Percentiles rank a stretch among this genome's conserved stretches.
Evolutionary conservation across 2,329 filamentous ascomycete genomes (phyloP).

Genomic region (Fusarium chlamydosporum): DNA sequence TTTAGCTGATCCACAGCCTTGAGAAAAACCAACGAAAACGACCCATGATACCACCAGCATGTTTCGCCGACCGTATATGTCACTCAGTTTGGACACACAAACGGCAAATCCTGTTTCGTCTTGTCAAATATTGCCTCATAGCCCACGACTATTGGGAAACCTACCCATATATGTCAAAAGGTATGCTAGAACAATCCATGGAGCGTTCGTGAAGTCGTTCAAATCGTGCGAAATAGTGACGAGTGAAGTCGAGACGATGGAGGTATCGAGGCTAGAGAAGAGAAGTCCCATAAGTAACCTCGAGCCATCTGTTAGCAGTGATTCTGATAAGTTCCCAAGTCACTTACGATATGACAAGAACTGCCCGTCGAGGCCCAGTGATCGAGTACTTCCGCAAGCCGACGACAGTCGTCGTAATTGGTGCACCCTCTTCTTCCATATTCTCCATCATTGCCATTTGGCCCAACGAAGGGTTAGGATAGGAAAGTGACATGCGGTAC

Average conservation of each 20-base stretch:
- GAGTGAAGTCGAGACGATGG: slow-evolving; percentile 70
- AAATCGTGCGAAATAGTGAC: slow-evolving; percentile 69
- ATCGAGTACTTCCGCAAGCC: slow-evolving; percentile 47
- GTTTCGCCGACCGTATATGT: slow-evolving; percentile 69
- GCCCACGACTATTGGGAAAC: slow-evolving; percentile 18
- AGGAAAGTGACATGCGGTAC: slow-evolving; percentile 53
- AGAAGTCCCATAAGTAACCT: slow-evolving; percentile 68
- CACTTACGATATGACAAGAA: slow-evolving; percentile 57
- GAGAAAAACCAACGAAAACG: slow-evolving; percentile 68
- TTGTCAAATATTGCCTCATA: slow-evolving; percentile 30
- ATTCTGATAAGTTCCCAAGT: not conserved
- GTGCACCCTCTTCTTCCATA: slow-evolving; percentile 8
- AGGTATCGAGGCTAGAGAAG: slow-evolving; percentile 70
- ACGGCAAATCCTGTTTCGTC: slow-evolving; percentile 65
- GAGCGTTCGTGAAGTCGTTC: slow-evolving; percentile 64
- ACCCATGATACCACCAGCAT: slow-evolving; percentile 66
- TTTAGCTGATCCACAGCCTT: slow-evolving; percentile 66
- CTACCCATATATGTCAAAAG: slow-evolving; percentile 70
- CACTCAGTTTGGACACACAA: slow-evolving; percentile 70
- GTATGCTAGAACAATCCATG: slow-evolving; percentile 70
- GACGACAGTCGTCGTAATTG: slow-evolving; percentile 14
- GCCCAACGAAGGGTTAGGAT: slow-evolving; percentile 54
- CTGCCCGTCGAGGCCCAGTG: slow-evolving; percentile 49
- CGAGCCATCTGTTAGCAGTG: slow-evolving; percentile 34
- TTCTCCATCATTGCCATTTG: slow-evolving; percentile 49